phyloP scores from a whole-genome alignment of 1,284 basidiomycete genomes.

The Puccinia polysora region DNA sequence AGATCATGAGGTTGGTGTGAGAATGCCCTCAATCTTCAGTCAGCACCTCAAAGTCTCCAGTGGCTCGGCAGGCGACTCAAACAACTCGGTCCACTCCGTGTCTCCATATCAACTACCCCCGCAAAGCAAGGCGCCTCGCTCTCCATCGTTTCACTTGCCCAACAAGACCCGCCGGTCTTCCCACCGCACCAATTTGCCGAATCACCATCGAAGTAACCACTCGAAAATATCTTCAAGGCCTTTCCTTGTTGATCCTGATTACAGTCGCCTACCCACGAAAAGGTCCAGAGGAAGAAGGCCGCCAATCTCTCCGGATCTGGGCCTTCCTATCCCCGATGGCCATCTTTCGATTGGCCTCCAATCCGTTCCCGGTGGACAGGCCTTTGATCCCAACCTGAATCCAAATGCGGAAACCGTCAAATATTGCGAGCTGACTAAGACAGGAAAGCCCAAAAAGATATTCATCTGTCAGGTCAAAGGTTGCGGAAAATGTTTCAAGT shows the following conservation, averaged over 20 bases:
- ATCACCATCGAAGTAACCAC: conserved; percentile 3
- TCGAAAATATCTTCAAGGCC: conserved; percentile 24
- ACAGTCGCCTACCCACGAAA: conserved; percentile 47
- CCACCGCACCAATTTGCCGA: conserved; percentile 19
- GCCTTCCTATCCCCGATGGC: conserved; percentile 43
- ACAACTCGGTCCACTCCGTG: background rate
- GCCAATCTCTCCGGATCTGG: conserved; percentile 44
- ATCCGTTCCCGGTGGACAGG: conserved; percentile 43
- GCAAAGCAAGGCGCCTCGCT: conserved; percentile 10
- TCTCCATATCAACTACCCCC: conserved; percentile 10
- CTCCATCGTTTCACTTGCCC: conserved; percentile 9
- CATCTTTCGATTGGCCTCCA: conserved; percentile 37
- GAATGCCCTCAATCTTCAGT: conserved; percentile 25
- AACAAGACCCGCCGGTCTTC: conserved; percentile 10
- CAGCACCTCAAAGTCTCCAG: conserved; percentile 17
- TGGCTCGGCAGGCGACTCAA: conserved; percentile 6
- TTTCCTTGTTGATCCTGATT: conserved; percentile 33
- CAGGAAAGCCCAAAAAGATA: conserved; percentile 49
- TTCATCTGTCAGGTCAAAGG: conserved; percentile 47
- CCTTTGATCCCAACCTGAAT: conserved; percentile 44
- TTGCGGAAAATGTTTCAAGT: conserved; percentile 42
- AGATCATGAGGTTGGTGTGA: conserved; percentile 18
- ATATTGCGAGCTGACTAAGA: conserved; percentile 48
- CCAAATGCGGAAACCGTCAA: conserved; percentile 30
- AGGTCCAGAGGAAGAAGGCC: conserved; percentile 48